Base-by-base conservation (phyloP, 768 basidiomycete genomes). In the Hysterangium stoloniferum region DNA sequence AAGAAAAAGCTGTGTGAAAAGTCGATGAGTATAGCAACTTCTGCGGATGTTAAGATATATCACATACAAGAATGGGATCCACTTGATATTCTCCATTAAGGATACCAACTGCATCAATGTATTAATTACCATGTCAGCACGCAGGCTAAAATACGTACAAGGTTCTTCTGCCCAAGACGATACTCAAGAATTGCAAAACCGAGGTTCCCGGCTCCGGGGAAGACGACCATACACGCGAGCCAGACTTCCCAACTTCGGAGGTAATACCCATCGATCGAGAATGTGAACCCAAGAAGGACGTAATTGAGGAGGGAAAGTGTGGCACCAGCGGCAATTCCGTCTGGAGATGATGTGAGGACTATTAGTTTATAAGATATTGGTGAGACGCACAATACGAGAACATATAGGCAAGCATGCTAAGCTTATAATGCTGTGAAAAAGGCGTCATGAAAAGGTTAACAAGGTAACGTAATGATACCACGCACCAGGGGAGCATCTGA, bases 21-120 rank as follows among this genome's bases (percentile, higher is more conserved):
- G 25, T 74, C 70, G 34, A 89, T n/a, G n/a, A n/a, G n/a, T n/a
- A n/a, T n/a, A n/a, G n/a, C n/a, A n/a, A n/a, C n/a, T n/a, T n/a
- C n/a, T 70, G 52, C 86, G 86, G 54, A 86, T 75, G 49, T 80
- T 81, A 43, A 90, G 69, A 42, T 49, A 61, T 53, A 56, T 55
- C 47, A 60, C 83, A 64, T 60, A 82, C 81, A 89, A 86, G 77
- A 87, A 88, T 3, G 85, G 82, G 35, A 82, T 63, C 76, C 78
- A 84, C 3, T 71, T 74, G 46, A 78, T 45, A 56, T 82, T 84
- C 64, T 84, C 81, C n/a, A 79, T 38, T 13, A 77, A 57, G 1
- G 77, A 65, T 7, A 71, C 67, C 38, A 75, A 57, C 47, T 48
- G 24, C 22, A 46, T n/a, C 33, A 33, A 13, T 4, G 20, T 13